Evolutionary conservation across 1,139 yeast genomes (phyloP).

Genomic region (Debaryomyces robertsiae): DNA sequence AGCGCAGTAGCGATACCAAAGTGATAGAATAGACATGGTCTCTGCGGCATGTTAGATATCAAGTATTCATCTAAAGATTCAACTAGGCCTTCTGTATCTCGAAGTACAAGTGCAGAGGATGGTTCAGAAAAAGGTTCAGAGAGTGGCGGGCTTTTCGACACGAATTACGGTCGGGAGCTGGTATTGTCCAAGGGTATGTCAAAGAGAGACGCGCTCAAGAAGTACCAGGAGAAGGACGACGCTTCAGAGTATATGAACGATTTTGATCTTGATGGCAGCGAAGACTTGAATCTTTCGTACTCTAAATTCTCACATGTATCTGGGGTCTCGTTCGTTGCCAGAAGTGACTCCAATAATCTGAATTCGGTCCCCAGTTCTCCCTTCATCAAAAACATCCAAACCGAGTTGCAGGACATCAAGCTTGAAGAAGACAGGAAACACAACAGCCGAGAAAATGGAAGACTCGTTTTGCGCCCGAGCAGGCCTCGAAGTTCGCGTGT

Average conservation of each 20-base stretch:
- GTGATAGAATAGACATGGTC: background rate
- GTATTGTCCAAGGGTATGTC: constrained; percentile 22
- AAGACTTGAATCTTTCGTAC: constrained; percentile 35
- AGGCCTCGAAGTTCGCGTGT: constrained; percentile 2
- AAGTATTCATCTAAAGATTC: constrained; percentile 7
- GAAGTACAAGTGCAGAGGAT: background rate
- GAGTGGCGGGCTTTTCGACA: no score
- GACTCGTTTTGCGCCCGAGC: background rate
- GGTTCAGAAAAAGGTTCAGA: background rate
- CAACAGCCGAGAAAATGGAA: constrained; percentile 11
- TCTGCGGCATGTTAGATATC: constrained; percentile 6
- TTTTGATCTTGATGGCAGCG: constrained; percentile 27
- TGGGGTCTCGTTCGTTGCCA: constrained; percentile 22
- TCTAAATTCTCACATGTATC: constrained; percentile 40
- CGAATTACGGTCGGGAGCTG: background rate
- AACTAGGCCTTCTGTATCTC: constrained; percentile 1
- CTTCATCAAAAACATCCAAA: constrained; percentile 28
- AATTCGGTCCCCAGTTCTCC: constrained; percentile 25
- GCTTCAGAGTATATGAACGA: constrained; percentile 21
- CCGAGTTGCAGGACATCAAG: constrained; percentile 21
- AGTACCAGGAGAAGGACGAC: constrained; percentile 19
- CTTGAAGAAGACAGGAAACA: constrained; percentile 14
- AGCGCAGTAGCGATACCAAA: background rate
- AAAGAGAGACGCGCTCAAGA: constrained; percentile 17
- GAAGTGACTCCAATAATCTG: constrained; percentile 9